Percentiles rank a stretch among this genome's conserved stretches.
These are phyloP conservation scores for Edaphochlamys debaryana DNA, from an alignment of 139 green algal genomes.

Conservation along the genomic window DNA sequence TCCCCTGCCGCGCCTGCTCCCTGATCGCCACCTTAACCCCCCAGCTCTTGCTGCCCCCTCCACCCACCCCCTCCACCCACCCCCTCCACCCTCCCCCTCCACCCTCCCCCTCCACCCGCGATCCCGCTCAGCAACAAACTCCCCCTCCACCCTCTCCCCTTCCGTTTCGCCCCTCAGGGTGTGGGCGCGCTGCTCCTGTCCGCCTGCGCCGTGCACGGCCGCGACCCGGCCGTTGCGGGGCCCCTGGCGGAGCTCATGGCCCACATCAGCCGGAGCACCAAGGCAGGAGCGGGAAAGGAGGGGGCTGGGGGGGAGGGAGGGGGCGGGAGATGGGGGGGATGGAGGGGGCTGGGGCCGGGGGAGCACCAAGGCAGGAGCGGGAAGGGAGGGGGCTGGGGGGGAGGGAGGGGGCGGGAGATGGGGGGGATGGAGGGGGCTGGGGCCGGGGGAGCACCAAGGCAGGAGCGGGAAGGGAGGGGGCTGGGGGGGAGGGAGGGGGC, in stretches of 20 bases:
- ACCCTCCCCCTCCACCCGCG: background rate
- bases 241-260: conserved; percentile 21
- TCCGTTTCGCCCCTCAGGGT: background rate
- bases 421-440: too few relatives aligned
- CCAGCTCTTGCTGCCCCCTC: too few relatives aligned
- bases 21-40: too few relatives aligned
- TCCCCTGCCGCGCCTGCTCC: too few relatives aligned
- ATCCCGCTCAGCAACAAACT: background rate
- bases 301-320: too few relatives aligned
- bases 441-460: too few relatives aligned
- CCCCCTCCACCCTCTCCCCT: background rate
- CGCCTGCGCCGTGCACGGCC: conserved; percentile 12
- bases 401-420: too few relatives aligned
- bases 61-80: background rate
- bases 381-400: too few relatives aligned
- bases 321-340: too few relatives aligned
- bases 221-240: conserved; percentile 1
- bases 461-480: background rate
- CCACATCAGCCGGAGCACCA: background rate
- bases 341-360: too few relatives aligned
- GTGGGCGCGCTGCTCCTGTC: conserved; percentile 7
- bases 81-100: background rate
- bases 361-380: too few relatives aligned
- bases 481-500: background rate
- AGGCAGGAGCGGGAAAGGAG: background rate